Evolutionary conservation across 441 rosid genomes (phyloP).

Genomic region (Geranium incanum): DNA sequence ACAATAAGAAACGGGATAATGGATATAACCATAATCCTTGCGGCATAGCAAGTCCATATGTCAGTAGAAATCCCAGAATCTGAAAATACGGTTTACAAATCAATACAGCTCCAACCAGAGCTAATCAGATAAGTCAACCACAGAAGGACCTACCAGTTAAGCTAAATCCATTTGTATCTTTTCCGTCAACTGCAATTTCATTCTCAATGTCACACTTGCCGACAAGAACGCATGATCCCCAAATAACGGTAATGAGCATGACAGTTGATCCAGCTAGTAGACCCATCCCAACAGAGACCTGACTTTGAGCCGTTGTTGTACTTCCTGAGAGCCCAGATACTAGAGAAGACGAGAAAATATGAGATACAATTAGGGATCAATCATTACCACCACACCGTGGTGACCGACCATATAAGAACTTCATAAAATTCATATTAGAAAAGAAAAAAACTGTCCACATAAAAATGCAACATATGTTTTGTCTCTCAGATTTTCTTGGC

Average conservation of each 20-base stretch:
- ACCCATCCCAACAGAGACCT: slow-evolving; percentile 97
- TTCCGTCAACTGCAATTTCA: slow-evolving; percentile 41
- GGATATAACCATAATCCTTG: slow-evolving; percentile 75
- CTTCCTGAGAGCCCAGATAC: slow-evolving; percentile 93
- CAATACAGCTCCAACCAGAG: too few species aligned
- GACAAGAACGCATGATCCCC: slow-evolving; percentile 83
- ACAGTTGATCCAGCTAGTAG: slow-evolving; percentile 94
- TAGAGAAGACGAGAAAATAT: slow-evolving; percentile 21
- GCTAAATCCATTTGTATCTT: slow-evolving; percentile 43
- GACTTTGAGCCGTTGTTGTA: slow-evolving; percentile 61
- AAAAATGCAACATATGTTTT: too few species aligned
- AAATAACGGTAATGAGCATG: slow-evolving; percentile 75
- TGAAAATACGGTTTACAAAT: too few species aligned
- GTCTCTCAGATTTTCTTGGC: too few species aligned
- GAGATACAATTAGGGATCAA: neutral
- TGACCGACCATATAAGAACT: too few species aligned
- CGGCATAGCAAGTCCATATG: slow-evolving; percentile 84
- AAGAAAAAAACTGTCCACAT: too few species aligned
- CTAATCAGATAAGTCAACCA: too few species aligned
- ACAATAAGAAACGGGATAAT: slow-evolving; percentile 78
- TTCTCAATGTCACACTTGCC: slow-evolving; percentile 72
- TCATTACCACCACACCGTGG: neutral
- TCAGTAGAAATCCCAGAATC: slow-evolving; percentile 75
- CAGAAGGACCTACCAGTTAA: slow-evolving; percentile 57
- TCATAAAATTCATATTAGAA: too few species aligned